These are phyloP conservation scores for Globisporangium echinulatum DNA, from an alignment of 352 stramenopile genomes.

Conservation along the genomic window DNA sequence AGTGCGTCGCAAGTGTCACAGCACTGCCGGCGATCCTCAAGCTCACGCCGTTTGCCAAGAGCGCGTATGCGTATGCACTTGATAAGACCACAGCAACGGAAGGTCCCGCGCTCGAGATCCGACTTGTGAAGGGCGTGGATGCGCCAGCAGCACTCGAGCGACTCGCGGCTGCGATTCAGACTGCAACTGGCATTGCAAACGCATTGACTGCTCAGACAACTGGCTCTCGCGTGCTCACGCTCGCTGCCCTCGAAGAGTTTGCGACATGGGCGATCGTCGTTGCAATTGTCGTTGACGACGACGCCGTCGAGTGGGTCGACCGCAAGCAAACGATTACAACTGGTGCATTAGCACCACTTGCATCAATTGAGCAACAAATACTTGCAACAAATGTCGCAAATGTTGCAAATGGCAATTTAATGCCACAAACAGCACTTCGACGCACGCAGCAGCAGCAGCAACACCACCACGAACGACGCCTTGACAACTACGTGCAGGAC, in stretches of 20 bases:
- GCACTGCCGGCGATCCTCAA: constrained; percentile 59
- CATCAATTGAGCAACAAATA: constrained; percentile 38
- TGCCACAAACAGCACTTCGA: too few species aligned
- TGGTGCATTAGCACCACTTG: constrained; percentile 20
- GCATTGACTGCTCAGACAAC: constrained; percentile 23
- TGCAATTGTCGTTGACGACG: constrained; percentile 42
- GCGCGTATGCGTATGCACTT: constrained; percentile 29
- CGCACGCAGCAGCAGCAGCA: too few species aligned
- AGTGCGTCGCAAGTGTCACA: constrained; percentile 46
- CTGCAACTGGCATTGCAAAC: constrained; percentile 45
- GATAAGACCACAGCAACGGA: constrained; percentile 17
- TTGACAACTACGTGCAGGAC: constrained; percentile 52
- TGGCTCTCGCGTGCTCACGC: constrained; percentile 27
- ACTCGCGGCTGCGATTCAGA: constrained; percentile 21
- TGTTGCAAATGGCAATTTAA: too few species aligned
- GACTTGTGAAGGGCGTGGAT: constrained; percentile 33
- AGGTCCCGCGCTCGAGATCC: constrained; percentile 37
- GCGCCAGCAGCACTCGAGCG: constrained; percentile 18
- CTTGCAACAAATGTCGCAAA: not conserved
- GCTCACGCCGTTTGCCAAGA: constrained; percentile 65
- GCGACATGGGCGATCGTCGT: constrained; percentile 46
- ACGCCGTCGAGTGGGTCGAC: constrained; percentile 72
- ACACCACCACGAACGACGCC: constrained; percentile 17
- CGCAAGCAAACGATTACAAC: constrained; percentile 38
- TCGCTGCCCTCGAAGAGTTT: constrained; percentile 47